phyloP scores from a whole-genome alignment of 169 alveolate genomes.

The Plasmodium falciparum region DNA sequence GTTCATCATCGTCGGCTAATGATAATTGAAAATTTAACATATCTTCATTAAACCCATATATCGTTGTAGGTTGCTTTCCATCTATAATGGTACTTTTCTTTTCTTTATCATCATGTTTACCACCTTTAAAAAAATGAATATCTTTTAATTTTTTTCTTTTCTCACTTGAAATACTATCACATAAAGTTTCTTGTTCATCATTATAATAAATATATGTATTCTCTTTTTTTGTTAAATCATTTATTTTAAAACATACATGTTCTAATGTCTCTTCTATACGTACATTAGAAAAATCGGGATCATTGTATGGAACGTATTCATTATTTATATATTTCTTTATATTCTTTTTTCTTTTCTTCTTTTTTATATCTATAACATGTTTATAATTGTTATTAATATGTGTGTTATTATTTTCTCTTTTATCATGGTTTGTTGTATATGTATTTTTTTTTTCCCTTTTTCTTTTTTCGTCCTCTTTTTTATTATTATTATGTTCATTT shows the following conservation, averaged over 20 bases:
- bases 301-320: constrained; percentile 73
- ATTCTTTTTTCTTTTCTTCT: constrained; percentile 24
- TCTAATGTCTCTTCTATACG: constrained; percentile 74
- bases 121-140: constrained; percentile 6
- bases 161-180: constrained; percentile 11
- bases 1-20: constrained; percentile 81
- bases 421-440: background rate
- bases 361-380: background rate
- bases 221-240: background rate
- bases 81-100: background rate
- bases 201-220: background rate
- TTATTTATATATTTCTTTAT: constrained; percentile 14
- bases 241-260: constrained; percentile 46
- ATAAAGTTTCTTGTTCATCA: background rate
- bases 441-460: background rate
- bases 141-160: constrained; percentile 1
- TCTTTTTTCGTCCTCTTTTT: background rate
- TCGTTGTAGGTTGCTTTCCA: background rate
- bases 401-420: background rate
- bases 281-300: constrained; percentile 74
- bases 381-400: background rate
- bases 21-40: constrained; percentile 74
- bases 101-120: constrained; percentile 22
- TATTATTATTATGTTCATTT: background rate
- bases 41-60: constrained; percentile 67